Conservation (phyloP, 768 basidiomycete genomes). For the Suillus americanus region DNA sequence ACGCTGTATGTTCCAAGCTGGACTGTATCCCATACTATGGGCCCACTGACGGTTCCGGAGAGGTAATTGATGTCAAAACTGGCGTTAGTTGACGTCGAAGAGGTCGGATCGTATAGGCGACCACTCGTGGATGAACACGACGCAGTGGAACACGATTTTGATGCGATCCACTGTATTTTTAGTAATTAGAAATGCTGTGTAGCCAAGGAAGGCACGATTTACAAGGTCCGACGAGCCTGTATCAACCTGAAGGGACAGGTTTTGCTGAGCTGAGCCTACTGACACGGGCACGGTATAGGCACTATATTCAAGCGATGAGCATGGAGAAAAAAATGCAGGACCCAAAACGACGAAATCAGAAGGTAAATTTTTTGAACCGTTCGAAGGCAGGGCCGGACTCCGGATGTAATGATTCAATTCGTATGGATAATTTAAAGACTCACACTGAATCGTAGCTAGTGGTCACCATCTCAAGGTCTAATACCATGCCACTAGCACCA, state of each 20-base stretch:
- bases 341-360: neutral
- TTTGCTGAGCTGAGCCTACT: constrained; percentile 50
- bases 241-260: constrained; percentile 69
- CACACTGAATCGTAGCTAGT: constrained; percentile 59
- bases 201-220: constrained; percentile 24
- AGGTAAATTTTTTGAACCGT: neutral
- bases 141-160: constrained; percentile 58
- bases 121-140: constrained; percentile 48
- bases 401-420: neutral
- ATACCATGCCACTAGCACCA: constrained; percentile 53
- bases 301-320: constrained; percentile 34
- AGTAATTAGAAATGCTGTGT: neutral
- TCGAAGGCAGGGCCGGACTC: neutral
- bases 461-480: constrained; percentile 56
- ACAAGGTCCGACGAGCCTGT: constrained; percentile 84
- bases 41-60: constrained; percentile 55
- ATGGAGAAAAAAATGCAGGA: neutral
- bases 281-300: constrained; percentile 63
- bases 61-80: constrained; percentile 59
- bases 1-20: constrained; percentile 64
- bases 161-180: constrained; percentile 66
- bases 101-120: constrained; percentile 55
- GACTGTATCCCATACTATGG: constrained; percentile 70
- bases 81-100: constrained; percentile 41
- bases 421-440: constrained; percentile 29